phyloP scores from a whole-genome alignment of 768 basidiomycete genomes.

The Boletus tylopilopsis region DNA sequence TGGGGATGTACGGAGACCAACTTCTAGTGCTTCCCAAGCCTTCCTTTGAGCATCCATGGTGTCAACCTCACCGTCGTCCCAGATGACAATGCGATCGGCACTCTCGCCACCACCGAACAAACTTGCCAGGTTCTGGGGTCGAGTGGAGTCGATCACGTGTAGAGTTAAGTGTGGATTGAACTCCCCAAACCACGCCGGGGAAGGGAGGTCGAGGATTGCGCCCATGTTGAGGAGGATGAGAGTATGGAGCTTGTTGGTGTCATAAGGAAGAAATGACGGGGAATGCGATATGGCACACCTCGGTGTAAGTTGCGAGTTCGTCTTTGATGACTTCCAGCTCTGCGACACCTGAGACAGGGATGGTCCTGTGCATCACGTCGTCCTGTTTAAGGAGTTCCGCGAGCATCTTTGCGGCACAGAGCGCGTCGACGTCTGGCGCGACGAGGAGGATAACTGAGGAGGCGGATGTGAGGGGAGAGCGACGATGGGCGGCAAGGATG shows the following conservation, averaged over 20 bases:
- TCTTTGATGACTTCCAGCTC: slow-evolving; percentile 66
- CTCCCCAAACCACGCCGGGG: slow-evolving; percentile 71
- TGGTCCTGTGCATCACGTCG: slow-evolving; percentile 85
- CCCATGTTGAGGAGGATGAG: slow-evolving; percentile 93
- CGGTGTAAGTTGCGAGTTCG: slow-evolving; percentile 60
- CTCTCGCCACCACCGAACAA: slow-evolving; percentile 71
- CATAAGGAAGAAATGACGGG: background rate
- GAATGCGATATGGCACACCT: slow-evolving; percentile 44
- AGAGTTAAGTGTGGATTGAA: slow-evolving; percentile 61
- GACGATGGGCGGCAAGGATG: slow-evolving; percentile 69
- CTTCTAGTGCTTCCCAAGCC: slow-evolving; percentile 83
- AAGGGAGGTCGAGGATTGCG: slow-evolving; percentile 77
- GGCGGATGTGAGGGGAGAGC: slow-evolving; percentile 71
- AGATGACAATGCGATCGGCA: slow-evolving; percentile 75
- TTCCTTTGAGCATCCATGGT: slow-evolving; percentile 65
- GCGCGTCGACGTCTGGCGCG: slow-evolving; percentile 86
- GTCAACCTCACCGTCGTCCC: slow-evolving; percentile 87
- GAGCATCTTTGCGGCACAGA: slow-evolving; percentile 89
- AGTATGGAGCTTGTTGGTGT: slow-evolving; percentile 64
- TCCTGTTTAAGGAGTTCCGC: slow-evolving; percentile 88
- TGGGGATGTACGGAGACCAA: slow-evolving; percentile 33
- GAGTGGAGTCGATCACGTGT: slow-evolving; percentile 92
- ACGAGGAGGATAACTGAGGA: slow-evolving; percentile 84
- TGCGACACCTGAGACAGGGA: slow-evolving; percentile 83
- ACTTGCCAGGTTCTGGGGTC: slow-evolving; percentile 86